Evolutionary conservation across 768 basidiomycete genomes (phyloP), one percentile per base, ranked within the genome.

Genomic region (Pulveroboletus frians): DNA sequence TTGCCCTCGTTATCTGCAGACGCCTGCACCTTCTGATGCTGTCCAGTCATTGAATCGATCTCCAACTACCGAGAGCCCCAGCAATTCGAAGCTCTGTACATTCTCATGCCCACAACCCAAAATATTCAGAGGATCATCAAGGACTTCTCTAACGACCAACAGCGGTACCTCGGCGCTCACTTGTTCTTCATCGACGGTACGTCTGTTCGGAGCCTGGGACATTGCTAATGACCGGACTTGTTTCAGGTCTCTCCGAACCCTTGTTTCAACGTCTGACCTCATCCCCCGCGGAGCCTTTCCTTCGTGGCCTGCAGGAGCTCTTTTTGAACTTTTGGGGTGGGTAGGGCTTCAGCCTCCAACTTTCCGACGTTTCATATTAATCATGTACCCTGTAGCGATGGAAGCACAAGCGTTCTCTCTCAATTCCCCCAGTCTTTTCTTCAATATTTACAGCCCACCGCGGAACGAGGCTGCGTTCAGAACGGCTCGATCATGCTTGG

Each of bases 301-400:
- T 98, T n/a, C 78, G 78, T 52, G 79, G 75, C 4, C 68, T 95
- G 45, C 84, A 85, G 57, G 96, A 99, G 62, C 74, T 98, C 31
- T 97, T 85, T 68, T 67, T 96, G 56, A 95, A 98, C 67, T 90
- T 95, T 69, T 88, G 90, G 84, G 83, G 95, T 94, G 53, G 48
- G 90, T 69, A 26, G 20, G 23, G 35, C n/a, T 11, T 43, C 34
- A 21, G 40, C 23, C 27, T 5, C 29, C 14, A 18, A 15, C 18
- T 18, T 23, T 34, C 14, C 38, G 46, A 17, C 18, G 21, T 30
- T 46, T 47, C 46, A 46, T 53, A 47, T 51, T 58, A 14, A 56
- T 49, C 23, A 40, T 34, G 27, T 17, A 14, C 31, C 37, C 52
- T 49, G 14, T 46, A 98, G 95, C 88, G 13, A 73, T 83, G 45